Evolutionary conservation across 345 rosid species (phyloP).

Genomic region (Leavenworthia alabamica): DNA sequence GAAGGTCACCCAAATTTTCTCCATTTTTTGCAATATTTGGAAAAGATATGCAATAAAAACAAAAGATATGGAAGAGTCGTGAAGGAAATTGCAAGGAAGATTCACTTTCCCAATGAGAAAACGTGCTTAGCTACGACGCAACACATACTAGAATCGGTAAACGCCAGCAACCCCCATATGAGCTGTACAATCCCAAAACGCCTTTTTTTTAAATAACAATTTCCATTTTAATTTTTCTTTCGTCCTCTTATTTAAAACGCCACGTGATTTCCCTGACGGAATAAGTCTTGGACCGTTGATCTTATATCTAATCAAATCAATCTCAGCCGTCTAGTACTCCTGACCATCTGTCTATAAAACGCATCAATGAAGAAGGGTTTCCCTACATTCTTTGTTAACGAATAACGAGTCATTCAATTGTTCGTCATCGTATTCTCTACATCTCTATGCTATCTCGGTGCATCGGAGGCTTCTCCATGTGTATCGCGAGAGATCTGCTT

Average conservation of each 20-base stretch:
- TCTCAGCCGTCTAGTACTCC: conserved; percentile 35
- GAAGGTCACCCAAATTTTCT: background rate
- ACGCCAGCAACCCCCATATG: too few species aligned
- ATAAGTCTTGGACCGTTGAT: conserved; percentile 23
- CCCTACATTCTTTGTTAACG: background rate
- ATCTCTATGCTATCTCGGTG: conserved; percentile 2
- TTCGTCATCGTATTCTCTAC: background rate
- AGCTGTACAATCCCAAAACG: too few species aligned
- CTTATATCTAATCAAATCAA: background rate
- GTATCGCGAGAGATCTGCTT: background rate
- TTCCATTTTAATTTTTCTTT: background rate
- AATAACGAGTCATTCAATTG: too few species aligned
- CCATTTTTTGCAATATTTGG: background rate
- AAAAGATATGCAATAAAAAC: background rate
- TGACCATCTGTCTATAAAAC: conserved; percentile 19
- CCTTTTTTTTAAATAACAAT: too few species aligned
- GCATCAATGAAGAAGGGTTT: background rate
- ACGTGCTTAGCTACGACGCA: conserved; percentile 16
- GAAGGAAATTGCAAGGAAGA: conserved; percentile 14
- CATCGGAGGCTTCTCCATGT: background rate
- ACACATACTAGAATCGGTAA: too few species aligned
- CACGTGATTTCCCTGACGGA: conserved; percentile 13
- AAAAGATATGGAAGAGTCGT: conserved; percentile 3
- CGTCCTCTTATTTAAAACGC: conserved; percentile 13
- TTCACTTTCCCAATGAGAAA: background rate